These are phyloP conservation scores for Globisporangium nodosum DNA, from an alignment of 352 stramenopile genomes.

Conservation along the genomic window DNA sequence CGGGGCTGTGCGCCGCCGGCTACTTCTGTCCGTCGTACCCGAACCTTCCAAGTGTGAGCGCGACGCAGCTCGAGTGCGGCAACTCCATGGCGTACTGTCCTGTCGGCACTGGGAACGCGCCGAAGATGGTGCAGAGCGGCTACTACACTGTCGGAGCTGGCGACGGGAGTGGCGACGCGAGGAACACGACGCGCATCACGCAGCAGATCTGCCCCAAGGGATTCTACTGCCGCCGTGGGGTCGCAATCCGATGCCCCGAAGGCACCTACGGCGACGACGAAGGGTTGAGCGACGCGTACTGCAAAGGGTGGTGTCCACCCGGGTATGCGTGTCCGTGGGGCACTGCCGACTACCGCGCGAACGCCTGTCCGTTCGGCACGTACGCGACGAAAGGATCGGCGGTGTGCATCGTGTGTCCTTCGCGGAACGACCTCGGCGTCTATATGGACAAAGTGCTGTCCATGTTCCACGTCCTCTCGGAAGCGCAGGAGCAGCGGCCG, in stretches of 20 bases:
- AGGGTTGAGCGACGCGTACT: slow-evolving; percentile 41
- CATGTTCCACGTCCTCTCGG: slow-evolving; percentile 16
- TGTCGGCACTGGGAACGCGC: slow-evolving; percentile 41
- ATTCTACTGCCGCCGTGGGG: slow-evolving; percentile 70
- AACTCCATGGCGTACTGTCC: slow-evolving; percentile 54
- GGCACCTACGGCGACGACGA: slow-evolving; percentile 54
- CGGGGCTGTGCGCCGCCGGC: slow-evolving; percentile 48
- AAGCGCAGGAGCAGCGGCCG: slow-evolving; percentile 11
- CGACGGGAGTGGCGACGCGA: slow-evolving; percentile 23
- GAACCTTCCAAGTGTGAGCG: slow-evolving; percentile 25
- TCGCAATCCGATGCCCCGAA: slow-evolving; percentile 56
- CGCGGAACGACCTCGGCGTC: slow-evolving; percentile 10
- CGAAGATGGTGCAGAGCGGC: slow-evolving; percentile 30
- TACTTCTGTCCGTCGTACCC: slow-evolving; percentile 74
- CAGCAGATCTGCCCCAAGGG: slow-evolving; percentile 50
- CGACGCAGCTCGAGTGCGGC: slow-evolving; percentile 46
- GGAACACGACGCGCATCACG: slow-evolving; percentile 48
- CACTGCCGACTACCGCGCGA: slow-evolving; percentile 35
- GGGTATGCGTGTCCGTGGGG: slow-evolving; percentile 64
- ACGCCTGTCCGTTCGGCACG: slow-evolving; percentile 35
- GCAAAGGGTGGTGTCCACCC: slow-evolving; percentile 57
- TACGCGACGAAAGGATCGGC: slow-evolving; percentile 38
- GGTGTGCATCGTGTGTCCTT: slow-evolving; percentile 41
- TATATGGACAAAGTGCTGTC: slow-evolving; percentile 18
- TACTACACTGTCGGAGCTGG: slow-evolving; percentile 47